Conservation (phyloP, 2,329 filamentous ascomycete species). For the Pseudogymnoascus sp. region DNA sequence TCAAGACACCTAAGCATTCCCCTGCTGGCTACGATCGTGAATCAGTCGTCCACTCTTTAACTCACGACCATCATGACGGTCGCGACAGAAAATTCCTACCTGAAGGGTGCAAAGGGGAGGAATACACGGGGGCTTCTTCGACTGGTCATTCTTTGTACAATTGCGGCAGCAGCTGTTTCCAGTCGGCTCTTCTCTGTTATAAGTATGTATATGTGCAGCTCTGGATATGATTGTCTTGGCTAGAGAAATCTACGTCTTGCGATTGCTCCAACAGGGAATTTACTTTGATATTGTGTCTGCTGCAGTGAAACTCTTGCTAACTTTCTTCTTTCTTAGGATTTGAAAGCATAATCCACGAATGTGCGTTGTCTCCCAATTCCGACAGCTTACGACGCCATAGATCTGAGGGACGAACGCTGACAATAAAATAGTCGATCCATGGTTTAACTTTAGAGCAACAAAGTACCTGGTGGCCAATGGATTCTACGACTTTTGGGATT, state of each 20-base stretch:
- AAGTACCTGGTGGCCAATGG: conserved; percentile 96
- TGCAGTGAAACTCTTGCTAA: conserved; percentile 20
- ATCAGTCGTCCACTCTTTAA: conserved; percentile 6
- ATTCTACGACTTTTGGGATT: conserved; percentile 99
- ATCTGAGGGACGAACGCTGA: conserved; percentile 27
- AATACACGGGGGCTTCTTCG: conserved; percentile 79
- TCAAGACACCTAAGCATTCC: conserved; percentile 29
- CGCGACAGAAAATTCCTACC: conserved; percentile 38
- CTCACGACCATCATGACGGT: conserved; percentile 32
- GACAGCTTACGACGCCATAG: conserved; percentile 5
- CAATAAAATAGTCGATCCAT: conserved; percentile 72
- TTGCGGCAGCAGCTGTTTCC: conserved; percentile 82
- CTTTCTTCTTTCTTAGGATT: conserved; percentile 54
- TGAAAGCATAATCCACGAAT: conserved; percentile 99
- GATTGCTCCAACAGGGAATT: background rate
- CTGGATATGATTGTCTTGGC: conserved; percentile 5
- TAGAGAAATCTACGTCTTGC: conserved; percentile 9
- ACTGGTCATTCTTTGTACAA: conserved; percentile 81
- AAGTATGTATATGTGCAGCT: conserved; percentile 50
- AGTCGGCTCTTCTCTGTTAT: conserved; percentile 98
- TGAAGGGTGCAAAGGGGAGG: conserved; percentile 69
- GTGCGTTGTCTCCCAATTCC: conserved; percentile 46
- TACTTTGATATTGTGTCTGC: background rate
- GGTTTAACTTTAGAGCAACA: conserved; percentile 99
- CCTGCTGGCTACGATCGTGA: conserved; percentile 12